Evolutionary conservation across 106 monocot species (phyloP).

Genomic region (Allium sativum): DNA sequence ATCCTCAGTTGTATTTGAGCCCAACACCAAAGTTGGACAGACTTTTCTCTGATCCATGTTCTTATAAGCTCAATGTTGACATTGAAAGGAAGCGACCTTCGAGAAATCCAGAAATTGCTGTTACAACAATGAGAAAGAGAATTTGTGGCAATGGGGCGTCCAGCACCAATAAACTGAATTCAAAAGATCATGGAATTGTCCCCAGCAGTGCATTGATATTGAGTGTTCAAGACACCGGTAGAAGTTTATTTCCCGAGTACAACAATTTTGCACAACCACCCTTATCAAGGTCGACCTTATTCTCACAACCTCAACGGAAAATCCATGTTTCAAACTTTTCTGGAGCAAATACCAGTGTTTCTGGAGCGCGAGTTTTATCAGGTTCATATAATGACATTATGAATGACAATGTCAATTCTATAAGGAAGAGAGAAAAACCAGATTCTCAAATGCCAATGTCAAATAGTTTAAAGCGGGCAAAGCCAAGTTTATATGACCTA

Average conservation of each 20-base stretch:
- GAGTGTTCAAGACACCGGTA: constrained; percentile 25
- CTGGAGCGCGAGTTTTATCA: constrained; percentile 34
- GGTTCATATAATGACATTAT: constrained; percentile 27
- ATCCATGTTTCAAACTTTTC: constrained; percentile 22
- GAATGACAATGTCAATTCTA: constrained; percentile 12
- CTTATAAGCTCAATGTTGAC: constrained; percentile 65
- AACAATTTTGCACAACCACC: constrained; percentile 35
- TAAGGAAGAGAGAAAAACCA: constrained; percentile 48
- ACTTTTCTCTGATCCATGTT: constrained; percentile 34
- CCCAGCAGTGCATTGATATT: constrained; percentile 17
- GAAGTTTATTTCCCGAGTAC: constrained; percentile 10
- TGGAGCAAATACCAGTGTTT: constrained; percentile 17
- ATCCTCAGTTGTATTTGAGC: constrained; percentile 65
- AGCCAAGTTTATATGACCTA: constrained; percentile 25
- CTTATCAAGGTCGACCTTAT: constrained; percentile 21
- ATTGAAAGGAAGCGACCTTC: constrained; percentile 49
- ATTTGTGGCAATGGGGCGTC: constrained; percentile 46
- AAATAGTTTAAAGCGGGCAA: constrained; percentile 31
- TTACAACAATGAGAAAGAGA: constrained; percentile 57
- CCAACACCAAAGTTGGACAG: constrained; percentile 67
- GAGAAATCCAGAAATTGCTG: constrained; percentile 35
- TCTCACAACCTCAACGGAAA: constrained; percentile 26
- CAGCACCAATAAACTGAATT: constrained; percentile 21
- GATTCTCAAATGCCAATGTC: constrained; percentile 28
- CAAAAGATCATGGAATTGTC: constrained; percentile 18